Conservation (phyloP, 169 alveolate species). For the Plasmodium gonderi region DNA sequence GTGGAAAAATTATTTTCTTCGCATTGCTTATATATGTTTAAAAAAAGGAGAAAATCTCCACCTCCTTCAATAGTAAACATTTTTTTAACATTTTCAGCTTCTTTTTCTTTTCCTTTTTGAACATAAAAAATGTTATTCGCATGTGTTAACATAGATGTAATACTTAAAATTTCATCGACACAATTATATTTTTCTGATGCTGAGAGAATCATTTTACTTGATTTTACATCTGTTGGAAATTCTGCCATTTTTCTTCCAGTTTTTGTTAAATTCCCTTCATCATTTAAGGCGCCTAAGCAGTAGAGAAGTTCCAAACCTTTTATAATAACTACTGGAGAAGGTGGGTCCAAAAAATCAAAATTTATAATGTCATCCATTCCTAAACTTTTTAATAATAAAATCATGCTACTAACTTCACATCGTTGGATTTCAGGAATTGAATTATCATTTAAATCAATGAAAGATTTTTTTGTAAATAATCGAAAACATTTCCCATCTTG, state of each 20-base stretch:
- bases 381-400: constrained; percentile 87
- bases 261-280: constrained; percentile 96
- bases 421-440: constrained; percentile 97
- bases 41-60: constrained; percentile 98
- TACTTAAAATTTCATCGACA: constrained; percentile 95
- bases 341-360: constrained; percentile 99
- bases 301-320: constrained; percentile 97
- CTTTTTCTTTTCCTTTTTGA: constrained; percentile 96
- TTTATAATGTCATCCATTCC: constrained; percentile 99
- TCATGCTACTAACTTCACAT: constrained; percentile 95
- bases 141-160: constrained; percentile 98
- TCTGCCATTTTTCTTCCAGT: constrained; percentile 99
- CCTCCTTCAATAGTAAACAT: constrained; percentile 95
- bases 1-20: constrained; percentile 94
- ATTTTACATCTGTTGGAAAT: constrained; percentile 99
- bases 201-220: constrained; percentile 91
- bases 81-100: constrained; percentile 98
- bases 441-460: constrained; percentile 96
- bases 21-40: constrained; percentile 98
- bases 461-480: constrained; percentile 97
- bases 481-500: constrained; percentile 99
- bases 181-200: constrained; percentile 95
- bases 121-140: constrained; percentile 97
- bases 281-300: constrained; percentile 98
- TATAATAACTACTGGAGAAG: constrained; percentile 97